Evolutionary conservation across 257 asterid species (phyloP).

Genomic region (Prunella vulgaris): DNA sequence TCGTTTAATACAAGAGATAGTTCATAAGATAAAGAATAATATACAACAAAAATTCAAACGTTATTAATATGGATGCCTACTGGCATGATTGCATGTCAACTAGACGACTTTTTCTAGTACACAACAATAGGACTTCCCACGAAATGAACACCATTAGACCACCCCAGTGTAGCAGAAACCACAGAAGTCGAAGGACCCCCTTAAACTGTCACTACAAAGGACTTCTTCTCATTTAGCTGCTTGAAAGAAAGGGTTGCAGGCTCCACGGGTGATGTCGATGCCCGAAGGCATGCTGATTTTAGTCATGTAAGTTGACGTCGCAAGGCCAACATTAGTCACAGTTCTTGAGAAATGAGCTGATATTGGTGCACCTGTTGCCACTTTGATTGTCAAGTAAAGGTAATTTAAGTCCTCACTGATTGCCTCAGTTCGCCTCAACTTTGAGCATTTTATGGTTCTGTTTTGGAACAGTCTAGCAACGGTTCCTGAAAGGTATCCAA

Average conservation of each 20-base stretch:
- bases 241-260: conserved; percentile 26
- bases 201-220: conserved; percentile 24
- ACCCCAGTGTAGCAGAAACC: conserved; percentile 29
- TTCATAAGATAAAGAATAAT: too few species aligned
- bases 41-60: too few species aligned
- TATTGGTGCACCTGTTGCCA: not conserved
- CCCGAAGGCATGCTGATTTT: not conserved
- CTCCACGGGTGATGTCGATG: conserved; percentile 17
- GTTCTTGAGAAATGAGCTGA: conserved; percentile 28
- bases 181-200: not conserved
- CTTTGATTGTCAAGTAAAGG: conserved; percentile 27
- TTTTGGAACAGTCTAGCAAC: conserved; percentile 5
- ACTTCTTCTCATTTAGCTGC: conserved; percentile 22
- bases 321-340: conserved; percentile 30
- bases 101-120: not conserved
- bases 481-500: not conserved
- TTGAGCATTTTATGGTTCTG: conserved; percentile 10
- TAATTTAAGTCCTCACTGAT: conserved; percentile 27
- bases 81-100: too few species aligned
- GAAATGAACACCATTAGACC: conserved; percentile 35
- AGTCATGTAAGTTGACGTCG: conserved; percentile 33
- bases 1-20: too few species aligned
- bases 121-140: conserved; percentile 31
- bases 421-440: not conserved
- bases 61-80: too few species aligned